Evolutionary conservation across 2,329 filamentous ascomycete genomes (phyloP), one percentile per base, ranked within the genome.

Genomic region (Aspergillus sp.): DNA sequence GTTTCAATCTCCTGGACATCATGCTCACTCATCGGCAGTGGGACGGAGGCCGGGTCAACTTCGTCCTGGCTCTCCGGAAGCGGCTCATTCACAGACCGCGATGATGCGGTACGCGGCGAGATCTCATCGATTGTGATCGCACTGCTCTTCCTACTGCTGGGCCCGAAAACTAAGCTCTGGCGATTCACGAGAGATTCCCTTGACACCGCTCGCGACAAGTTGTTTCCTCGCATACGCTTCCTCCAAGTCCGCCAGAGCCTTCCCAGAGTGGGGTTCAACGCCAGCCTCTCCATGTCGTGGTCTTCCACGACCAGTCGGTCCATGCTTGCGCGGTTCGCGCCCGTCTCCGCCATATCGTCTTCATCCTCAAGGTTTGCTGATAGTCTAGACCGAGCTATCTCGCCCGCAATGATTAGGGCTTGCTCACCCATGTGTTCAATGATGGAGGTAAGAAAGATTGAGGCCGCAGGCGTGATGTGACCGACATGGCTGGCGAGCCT

Each of bases 201-300:
- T 21, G 73, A 77, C 55, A 81, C 69, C 28, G 79, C 76, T 13
- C 77, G 75, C 12, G 77, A 75, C 43, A 79, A 71, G 55, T 63
- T 70, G 15, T 71, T 71, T 4, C 68, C 61, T 48, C 73, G 71
- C 57, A 74, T 69, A 55, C 90, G 87, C 79, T 97, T 97, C 78
- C 95, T 92, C 95, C 95, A 99, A 25, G 91, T 90, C 68, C 95
- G 87, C 95, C 95, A 99, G 47, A 98, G 81, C 52, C 93, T 85
- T 19, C 95, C 95, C 1, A 99, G 81, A 2, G 91, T 93, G 59
- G 92, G 86, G 72, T 97, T 96, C 62, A 98, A 82, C 7, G 94
- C 94, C 65, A 98, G 86, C 67, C 93, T 91, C 72, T 98, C 95
- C 83, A 97, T 91, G 73, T 99, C 95, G 57, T 87, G 80, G 70